Evolutionary conservation across 2,329 filamentous ascomycete species (phyloP).

Genomic region (Fusarium brevicatenulatum): DNA sequence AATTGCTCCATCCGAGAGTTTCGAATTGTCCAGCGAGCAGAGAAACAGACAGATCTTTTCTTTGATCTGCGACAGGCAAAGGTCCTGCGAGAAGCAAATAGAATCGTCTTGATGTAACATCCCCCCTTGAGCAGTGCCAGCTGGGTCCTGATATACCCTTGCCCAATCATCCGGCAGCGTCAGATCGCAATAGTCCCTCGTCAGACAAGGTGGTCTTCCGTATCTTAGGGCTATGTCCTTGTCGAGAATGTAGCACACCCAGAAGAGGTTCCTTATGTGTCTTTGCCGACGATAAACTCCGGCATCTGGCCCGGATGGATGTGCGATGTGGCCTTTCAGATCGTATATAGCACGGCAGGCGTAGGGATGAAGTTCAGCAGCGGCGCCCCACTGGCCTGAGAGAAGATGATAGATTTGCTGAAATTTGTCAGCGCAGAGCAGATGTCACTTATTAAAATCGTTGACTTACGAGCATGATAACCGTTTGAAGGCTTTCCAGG

Average conservation of each 20-base stretch:
- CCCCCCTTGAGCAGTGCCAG: background rate
- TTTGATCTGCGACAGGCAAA: background rate
- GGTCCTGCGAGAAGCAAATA: background rate
- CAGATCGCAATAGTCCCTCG: background rate
- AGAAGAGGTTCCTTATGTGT: background rate
- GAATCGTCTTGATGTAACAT: too few species aligned
- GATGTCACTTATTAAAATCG: accelerated
- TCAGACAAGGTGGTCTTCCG: background rate
- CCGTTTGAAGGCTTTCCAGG: background rate
- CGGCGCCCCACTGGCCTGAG: background rate
- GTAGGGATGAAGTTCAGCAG: background rate
- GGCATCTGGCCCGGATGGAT: accelerated
- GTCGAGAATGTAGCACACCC: background rate
- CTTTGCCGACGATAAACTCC: background rate
- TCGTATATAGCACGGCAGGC: background rate
- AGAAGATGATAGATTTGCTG: background rate
- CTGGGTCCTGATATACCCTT: background rate
- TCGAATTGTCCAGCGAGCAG: background rate
- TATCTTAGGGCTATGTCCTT: background rate
- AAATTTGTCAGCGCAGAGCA: accelerated
- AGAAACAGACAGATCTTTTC: background rate
- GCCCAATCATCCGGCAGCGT: background rate
- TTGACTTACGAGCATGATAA: background rate
- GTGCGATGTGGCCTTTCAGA: background rate
- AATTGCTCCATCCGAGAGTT: background rate